Percentiles rank a stretch among this genome's conserved stretches.
Conservation (phyloP, 176 grass and related monocot species). For the Aechmea fasciata region DNA sequence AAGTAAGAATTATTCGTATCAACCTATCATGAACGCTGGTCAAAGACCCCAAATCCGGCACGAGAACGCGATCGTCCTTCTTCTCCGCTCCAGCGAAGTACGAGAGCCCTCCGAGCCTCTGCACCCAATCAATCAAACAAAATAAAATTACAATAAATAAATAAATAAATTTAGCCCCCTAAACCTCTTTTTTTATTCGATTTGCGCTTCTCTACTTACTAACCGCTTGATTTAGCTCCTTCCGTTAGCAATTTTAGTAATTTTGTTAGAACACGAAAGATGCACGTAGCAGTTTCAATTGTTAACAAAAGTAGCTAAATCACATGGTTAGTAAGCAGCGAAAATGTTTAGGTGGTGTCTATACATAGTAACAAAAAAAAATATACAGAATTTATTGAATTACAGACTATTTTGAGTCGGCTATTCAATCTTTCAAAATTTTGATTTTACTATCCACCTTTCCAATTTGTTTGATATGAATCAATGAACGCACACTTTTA, state of each 20-base stretch:
- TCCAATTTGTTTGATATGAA: too few relatives aligned
- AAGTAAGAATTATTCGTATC: not conserved
- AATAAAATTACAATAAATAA: not conserved
- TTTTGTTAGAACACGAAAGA: too few relatives aligned
- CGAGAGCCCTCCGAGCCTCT: constrained; percentile 82
- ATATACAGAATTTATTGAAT: too few relatives aligned
- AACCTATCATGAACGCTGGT: constrained; percentile 98
- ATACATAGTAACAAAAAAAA: not conserved
- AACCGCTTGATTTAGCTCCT: too few relatives aligned
- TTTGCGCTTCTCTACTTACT: too few relatives aligned
- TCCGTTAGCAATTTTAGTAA: too few relatives aligned
- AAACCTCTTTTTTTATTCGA: not conserved
- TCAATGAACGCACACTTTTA: too few relatives aligned
- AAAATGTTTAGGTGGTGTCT: too few relatives aligned
- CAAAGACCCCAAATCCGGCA: constrained; percentile 96
- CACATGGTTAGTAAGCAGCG: not conserved
- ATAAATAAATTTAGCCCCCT: not conserved
- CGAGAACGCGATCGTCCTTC: constrained; percentile 93
- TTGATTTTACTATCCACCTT: too few relatives aligned
- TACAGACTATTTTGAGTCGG: too few relatives aligned
- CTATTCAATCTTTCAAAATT: too few relatives aligned
- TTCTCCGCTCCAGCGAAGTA: constrained; percentile 99
- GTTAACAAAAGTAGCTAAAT: not conserved
- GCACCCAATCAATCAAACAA: constrained; percentile 1
- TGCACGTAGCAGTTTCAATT: too few relatives aligned